A percentile compares a stretch with the other conserved stretches of the same genome.
phyloP scores from a whole-genome alignment of 192 early-diverging fungal species.

The Coemansia sp. region DNA sequence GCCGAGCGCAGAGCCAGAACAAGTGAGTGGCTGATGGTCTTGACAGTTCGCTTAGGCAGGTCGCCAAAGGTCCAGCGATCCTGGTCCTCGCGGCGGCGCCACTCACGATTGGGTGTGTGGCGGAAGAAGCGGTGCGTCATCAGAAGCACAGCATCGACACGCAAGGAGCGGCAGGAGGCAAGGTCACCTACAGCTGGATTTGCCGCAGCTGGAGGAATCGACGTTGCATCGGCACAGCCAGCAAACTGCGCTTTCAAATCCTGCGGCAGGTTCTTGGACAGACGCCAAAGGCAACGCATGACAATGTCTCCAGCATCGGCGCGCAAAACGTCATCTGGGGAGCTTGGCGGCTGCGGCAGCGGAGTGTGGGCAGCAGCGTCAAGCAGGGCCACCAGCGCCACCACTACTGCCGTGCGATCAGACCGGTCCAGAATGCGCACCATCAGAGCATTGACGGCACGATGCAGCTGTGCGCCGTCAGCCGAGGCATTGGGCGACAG shows the following conservation, averaged over 20 bases:
- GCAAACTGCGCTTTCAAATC: constrained; percentile 63
- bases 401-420: constrained; percentile 74
- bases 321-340: constrained; percentile 53
- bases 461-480: constrained; percentile 48
- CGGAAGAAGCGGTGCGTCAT: constrained; percentile 83
- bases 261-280: constrained; percentile 80
- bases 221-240: constrained; percentile 45
- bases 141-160: constrained; percentile 55
- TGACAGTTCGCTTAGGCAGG: constrained; percentile 91
- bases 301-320: constrained; percentile 80
- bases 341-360: constrained; percentile 56
- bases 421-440: constrained; percentile 88
- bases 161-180: neutral
- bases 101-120: constrained; percentile 76
- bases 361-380: constrained; percentile 55
- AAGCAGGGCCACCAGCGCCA: constrained; percentile 71
- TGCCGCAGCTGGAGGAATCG: constrained; percentile 7
- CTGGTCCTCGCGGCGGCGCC: constrained; percentile 72
- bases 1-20: constrained; percentile 53
- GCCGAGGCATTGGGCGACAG: constrained; percentile 52
- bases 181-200: neutral
- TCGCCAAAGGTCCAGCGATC: constrained; percentile 74
- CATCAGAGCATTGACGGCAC: constrained; percentile 72
- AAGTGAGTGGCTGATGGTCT: constrained; percentile 83
- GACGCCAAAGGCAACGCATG: constrained; percentile 97